These are phyloP conservation scores for Acer negundo DNA, from an alignment of 345 rosid species.

Conservation along the genomic window DNA sequence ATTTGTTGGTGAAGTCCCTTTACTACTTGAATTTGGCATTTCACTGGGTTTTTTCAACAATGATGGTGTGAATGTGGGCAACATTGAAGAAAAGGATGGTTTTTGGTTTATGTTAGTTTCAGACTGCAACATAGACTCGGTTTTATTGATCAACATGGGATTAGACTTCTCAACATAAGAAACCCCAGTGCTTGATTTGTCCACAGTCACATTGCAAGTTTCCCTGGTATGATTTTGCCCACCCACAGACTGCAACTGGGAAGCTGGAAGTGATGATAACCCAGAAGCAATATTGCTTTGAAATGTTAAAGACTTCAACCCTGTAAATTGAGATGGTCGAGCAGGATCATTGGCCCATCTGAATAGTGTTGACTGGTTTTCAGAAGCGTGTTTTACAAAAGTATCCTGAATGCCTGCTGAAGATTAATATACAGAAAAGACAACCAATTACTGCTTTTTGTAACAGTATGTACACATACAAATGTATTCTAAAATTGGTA, in stretches of 20 bases:
- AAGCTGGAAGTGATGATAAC: slow-evolving; percentile 36
- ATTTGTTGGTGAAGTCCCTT: slow-evolving; percentile 30
- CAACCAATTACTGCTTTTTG: slow-evolving; percentile 19
- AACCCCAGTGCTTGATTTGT: slow-evolving; percentile 29
- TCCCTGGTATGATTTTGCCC: slow-evolving; percentile 31
- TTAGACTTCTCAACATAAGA: slow-evolving; percentile 39
- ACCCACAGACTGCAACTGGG: slow-evolving; percentile 27
- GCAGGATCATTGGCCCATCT: slow-evolving; percentile 38
- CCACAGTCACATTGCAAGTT: slow-evolving; percentile 31
- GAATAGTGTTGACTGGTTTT: slow-evolving; percentile 40
- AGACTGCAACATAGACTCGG: slow-evolving; percentile 35
- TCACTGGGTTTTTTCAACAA: slow-evolving; percentile 39
- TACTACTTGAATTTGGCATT: slow-evolving; percentile 28
- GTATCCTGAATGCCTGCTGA: slow-evolving; percentile 45
- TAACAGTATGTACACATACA: background rate
- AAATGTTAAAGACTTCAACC: slow-evolving; percentile 31
- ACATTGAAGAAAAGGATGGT: slow-evolving; percentile 29
- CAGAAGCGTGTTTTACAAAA: slow-evolving; percentile 37
- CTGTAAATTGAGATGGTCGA: slow-evolving; percentile 29
- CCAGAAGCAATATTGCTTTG: slow-evolving; percentile 35
- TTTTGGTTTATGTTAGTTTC: slow-evolving; percentile 35
- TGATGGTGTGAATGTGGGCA: slow-evolving; percentile 29
- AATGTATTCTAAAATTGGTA: slow-evolving; percentile 9
- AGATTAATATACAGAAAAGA: slow-evolving; percentile 21
- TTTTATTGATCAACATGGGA: slow-evolving; percentile 33